Base-by-base conservation (phyloP, 208 protist species). In the Histomonas meleagridis region DNA sequence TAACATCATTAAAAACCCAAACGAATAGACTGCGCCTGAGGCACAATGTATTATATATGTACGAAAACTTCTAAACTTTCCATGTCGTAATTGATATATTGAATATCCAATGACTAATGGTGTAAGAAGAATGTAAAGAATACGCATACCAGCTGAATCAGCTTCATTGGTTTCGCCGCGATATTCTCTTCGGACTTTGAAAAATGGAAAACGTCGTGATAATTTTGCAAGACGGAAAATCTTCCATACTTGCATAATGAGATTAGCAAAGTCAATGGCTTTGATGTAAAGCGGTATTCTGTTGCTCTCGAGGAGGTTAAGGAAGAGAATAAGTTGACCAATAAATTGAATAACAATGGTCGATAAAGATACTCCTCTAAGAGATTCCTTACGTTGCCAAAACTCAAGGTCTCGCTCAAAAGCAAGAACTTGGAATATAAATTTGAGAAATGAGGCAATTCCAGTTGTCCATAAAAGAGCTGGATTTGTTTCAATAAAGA, bases 401-500 rank as follows among this genome's bases (percentile, higher is more conserved):
- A 23, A 57, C 38, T 86, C 76, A 2, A 86, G 23, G 9, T 86
- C 76, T 86, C 55, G 18, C 28, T 86, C 46, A 46, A 86, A 86
- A 38, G 76, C 76, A 38, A 86, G 3, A n/a, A 86, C 26, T 57
- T 86, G 97, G 92, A 99, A 99, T 32, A 93, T 78, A 12, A 16
- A 99, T 93, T 99, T 98, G 57, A 99, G 95, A 16, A 98, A 62
- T 16, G 97, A 97, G 23, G 99, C 97, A 43, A 97, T 69, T 16
- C 96, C 94, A 0, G 98, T 99, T 21, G 98, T 60, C 14, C 70
- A 96, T 0, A 99, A 94, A 23, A 99, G 94, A 53, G 94, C 95
- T 40, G 97, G 96, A 92, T 98, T 97, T n/a, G 96, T 98, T 10
- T 99, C 97, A 32, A 97, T 72, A 90, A 99, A 94, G 93, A 99